Base-by-base conservation (phyloP, 345 rosid genomes). In the Eucalyptus polybractea region DNA sequence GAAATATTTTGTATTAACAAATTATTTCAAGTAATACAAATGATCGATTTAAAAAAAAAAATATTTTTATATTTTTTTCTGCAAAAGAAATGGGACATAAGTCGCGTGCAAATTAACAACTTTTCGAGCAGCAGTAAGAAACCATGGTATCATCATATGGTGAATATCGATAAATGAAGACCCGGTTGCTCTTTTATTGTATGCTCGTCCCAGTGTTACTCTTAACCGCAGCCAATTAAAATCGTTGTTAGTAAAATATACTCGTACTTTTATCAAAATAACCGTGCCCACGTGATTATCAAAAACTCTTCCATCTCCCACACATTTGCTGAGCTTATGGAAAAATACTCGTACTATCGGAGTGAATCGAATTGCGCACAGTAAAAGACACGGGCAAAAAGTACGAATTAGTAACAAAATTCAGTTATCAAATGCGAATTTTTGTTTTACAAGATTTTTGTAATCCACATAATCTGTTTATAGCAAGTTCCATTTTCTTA, bases 31-130 rank as follows among this genome's bases (percentile, higher is more conserved):
- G 3, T 56, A 22, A 56, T 56, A 21, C 0, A 54, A 19, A 19
- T 0, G 1, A 8, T 54, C 0, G 2, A 56, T 54, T 53, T 0
- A 7, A 51, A 16, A 51, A 16, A 7, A 51, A 16, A 51, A 16
- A 8, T 9, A 53, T 53, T 7, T 19, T 7, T 7, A 53, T 1
- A 0, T 54, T 54, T 54, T 21, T 56, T 56, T 56, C 2, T 56
- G 1, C 27, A 0, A 24, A 56, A 56, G 3, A 22, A 9, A 56
- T 0, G 13, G 3, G 29, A 13, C 29, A 24, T 24, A 1, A 56
- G 62, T 56, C 8, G 0, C 0, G 13, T 22, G 62, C 29, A 22
- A 56, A 56, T 56, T 22, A 56, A 24, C 13, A 9, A 56, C 27
- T 24, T 56, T 56, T 56, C 0, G 12, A 10, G 62, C 2, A 56